Evolutionary conservation across 73 alveolate genomes (phyloP).

Genomic region (Paramecium biaurelia): DNA sequence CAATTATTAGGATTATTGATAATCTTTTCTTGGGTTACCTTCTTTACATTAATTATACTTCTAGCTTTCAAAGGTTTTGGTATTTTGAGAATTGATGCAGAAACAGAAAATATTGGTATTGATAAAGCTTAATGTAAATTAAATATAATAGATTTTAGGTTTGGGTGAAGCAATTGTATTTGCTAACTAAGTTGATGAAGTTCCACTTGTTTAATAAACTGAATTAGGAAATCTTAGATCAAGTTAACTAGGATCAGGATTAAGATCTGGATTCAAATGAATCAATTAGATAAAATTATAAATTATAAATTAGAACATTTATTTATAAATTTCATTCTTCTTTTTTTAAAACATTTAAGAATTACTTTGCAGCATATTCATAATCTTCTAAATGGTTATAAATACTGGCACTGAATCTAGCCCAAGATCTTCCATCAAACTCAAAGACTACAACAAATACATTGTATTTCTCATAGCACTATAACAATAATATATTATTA

Average conservation of each 20-base stretch:
- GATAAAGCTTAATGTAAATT: conserved; percentile 33
- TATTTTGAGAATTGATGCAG: conserved; percentile 35
- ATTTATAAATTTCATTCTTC: not conserved
- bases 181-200: not conserved
- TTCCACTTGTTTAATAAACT: not conserved
- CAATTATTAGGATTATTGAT: conserved; percentile 25
- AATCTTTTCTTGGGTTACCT: conserved; percentile 3
- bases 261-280: not conserved
- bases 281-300: not conserved
- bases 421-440: not conserved
- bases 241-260: not conserved
- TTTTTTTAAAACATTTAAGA: not conserved
- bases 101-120: not conserved
- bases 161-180: conserved; percentile 41
- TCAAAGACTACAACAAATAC: not conserved
- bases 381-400: not conserved
- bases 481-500: not conserved
- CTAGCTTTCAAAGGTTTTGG: conserved; percentile 36
- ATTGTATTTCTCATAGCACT: not conserved
- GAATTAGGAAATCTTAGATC: not conserved
- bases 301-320: not conserved
- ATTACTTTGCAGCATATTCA: not conserved
- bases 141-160: not conserved
- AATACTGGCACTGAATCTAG: not conserved
- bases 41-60: not conserved